Evolutionary conservation across 345 rosid genomes (phyloP).

Genomic region (Cardamine chenopodiifolia): DNA sequence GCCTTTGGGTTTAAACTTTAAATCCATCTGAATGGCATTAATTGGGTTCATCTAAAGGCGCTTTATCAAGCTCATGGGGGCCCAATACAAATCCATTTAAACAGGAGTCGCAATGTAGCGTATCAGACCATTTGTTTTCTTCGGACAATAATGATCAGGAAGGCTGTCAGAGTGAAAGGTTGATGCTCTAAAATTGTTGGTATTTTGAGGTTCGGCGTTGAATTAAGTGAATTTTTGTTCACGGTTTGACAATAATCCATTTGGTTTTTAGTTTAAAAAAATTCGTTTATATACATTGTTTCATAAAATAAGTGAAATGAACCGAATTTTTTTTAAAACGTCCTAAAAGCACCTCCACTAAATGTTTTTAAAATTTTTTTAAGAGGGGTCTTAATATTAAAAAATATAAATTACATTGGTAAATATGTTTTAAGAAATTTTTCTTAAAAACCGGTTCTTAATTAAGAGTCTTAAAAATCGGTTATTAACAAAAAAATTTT

Average conservation of each 20-base stretch:
- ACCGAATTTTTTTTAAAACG: too few species aligned
- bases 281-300: neutral
- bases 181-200: neutral
- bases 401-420: too few species aligned
- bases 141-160: neutral
- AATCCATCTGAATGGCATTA: neutral
- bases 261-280: too few species aligned
- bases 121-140: neutral
- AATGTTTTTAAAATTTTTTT: too few species aligned
- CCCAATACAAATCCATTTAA: constrained; percentile 1
- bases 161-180: neutral
- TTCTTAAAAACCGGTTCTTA: too few species aligned
- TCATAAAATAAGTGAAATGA: too few species aligned
- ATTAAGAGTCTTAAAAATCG: too few species aligned
- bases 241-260: neutral
- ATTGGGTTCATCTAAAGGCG: neutral
- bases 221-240: neutral
- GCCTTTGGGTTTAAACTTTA: neutral
- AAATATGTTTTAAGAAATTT: too few species aligned
- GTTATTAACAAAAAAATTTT: too few species aligned
- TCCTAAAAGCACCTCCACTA: too few species aligned
- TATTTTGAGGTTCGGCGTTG: neutral
- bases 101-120: neutral
- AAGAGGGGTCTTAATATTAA: too few species aligned
- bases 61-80: neutral